Percentiles rank a stretch among this genome's conserved stretches.
phyloP scores from a whole-genome alignment of 768 basidiomycete genomes.

The Nidularia sp. region DNA sequence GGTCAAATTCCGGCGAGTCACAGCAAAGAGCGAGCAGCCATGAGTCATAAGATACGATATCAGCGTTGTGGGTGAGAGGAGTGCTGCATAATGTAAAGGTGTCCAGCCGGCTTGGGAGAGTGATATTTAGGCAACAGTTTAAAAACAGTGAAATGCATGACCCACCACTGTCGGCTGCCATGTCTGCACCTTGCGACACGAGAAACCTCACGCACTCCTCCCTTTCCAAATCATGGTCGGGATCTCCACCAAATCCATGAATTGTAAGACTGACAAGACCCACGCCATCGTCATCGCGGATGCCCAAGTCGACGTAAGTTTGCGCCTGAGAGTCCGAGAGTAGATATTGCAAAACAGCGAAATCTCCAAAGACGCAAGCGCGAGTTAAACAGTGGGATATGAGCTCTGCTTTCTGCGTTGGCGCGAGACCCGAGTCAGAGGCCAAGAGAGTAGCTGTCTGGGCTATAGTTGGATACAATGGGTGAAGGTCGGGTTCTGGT shows the following conservation, averaged over 20 bases:
- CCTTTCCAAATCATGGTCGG: conserved; percentile 81
- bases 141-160: not conserved
- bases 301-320: conserved; percentile 58
- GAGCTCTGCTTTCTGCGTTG: conserved; percentile 64
- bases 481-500: conserved; percentile 78
- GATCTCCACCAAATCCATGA: conserved; percentile 78
- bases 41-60: conserved; percentile 91
- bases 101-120: conserved; percentile 82
- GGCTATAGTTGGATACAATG: conserved; percentile 65
- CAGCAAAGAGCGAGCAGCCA: conserved; percentile 77
- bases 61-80: conserved; percentile 85
- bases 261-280: conserved; percentile 75
- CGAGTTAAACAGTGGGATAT: conserved; percentile 72
- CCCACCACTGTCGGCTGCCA: conserved; percentile 64
- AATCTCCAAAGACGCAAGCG: conserved; percentile 76
- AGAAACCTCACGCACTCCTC: conserved; percentile 86
- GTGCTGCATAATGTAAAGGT: conserved; percentile 86
- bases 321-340: conserved; percentile 67
- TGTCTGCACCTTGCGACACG: conserved; percentile 72
- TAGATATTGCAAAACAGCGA: conserved; percentile 67
- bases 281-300: conserved; percentile 83
- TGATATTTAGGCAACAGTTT: too few species aligned
- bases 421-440: conserved; percentile 61
- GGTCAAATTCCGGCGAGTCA: conserved; percentile 76
- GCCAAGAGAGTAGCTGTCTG: conserved; percentile 63